Conservation (phyloP, 208 protist species). For the Leishmania braziliensis region DNA sequence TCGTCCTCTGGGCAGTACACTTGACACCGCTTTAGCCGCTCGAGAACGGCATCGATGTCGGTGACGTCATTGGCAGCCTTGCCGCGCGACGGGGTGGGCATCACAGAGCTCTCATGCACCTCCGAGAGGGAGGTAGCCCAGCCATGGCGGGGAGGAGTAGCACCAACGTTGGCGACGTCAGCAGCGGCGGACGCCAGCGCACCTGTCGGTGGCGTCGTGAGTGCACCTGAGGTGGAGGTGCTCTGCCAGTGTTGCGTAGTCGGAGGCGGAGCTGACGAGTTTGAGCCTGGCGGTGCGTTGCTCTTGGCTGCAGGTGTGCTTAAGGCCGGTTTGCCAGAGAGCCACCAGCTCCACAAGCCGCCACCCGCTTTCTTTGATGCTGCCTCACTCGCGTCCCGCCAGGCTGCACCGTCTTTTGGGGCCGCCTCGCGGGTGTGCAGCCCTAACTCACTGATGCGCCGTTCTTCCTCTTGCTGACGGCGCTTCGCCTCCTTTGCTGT, state of each 20-base stretch:
- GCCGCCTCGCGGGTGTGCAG: conserved; percentile 8
- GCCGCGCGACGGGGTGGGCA: conserved; percentile 5
- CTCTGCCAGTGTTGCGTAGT: not conserved
- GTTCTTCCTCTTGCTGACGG: conserved; percentile 19
- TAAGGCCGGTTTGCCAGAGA: conserved; percentile 29
- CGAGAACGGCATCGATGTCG: conserved; percentile 59
- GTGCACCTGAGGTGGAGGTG: not conserved
- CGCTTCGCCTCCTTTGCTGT: conserved; percentile 15
- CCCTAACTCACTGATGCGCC: conserved; percentile 19
- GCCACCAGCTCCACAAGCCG: conserved; percentile 15
- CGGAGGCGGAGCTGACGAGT: conserved; percentile 1
- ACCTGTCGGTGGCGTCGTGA: not conserved
- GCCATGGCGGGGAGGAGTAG: not conserved
- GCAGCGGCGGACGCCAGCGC: not conserved
- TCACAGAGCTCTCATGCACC: not conserved
- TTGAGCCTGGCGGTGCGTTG: not conserved
- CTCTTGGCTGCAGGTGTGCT: not conserved
- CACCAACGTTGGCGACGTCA: not conserved
- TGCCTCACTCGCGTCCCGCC: conserved; percentile 6
- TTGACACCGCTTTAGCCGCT: conserved; percentile 66
- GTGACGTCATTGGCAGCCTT: conserved; percentile 56
- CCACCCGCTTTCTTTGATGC: not conserved
- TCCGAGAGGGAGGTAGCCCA: conserved; percentile 5
- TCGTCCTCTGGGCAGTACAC: conserved; percentile 88
- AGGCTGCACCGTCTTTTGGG: conserved; percentile 8